Evolutionary conservation across 2,329 filamentous ascomycete species (phyloP).

Genomic region (Diplodia corticola): DNA sequence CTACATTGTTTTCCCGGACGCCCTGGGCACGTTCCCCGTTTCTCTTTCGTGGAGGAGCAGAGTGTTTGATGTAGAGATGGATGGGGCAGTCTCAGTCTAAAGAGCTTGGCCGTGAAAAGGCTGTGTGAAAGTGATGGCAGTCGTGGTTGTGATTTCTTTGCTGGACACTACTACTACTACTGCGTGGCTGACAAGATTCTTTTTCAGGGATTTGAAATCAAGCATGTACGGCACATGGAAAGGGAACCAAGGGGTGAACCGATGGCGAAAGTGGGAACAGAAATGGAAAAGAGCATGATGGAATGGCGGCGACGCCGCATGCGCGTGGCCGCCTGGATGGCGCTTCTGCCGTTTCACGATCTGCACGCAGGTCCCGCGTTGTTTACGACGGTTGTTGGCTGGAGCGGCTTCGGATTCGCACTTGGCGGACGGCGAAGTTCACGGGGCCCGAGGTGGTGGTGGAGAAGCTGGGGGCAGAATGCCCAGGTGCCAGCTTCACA

Average conservation of each 20-base stretch:
- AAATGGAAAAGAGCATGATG: background rate
- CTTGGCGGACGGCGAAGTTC: background rate
- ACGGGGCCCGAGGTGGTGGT: background rate
- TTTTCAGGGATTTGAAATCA: background rate
- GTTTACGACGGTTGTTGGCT: background rate
- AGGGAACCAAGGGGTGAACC: background rate
- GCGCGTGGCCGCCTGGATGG: background rate
- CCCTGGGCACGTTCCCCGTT: background rate
- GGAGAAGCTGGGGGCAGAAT: background rate
- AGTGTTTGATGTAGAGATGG: background rate
- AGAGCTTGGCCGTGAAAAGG: background rate
- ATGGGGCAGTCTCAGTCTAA: background rate
- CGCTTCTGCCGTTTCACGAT: background rate
- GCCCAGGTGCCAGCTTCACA: background rate
- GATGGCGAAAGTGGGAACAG: background rate
- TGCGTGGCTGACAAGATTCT: background rate
- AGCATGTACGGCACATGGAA: background rate
- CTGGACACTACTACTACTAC: too few relatives aligned
- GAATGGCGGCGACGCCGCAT: background rate
- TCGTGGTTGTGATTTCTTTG: background rate
- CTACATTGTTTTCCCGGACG: background rate
- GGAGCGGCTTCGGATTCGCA: background rate
- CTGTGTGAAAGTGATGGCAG: background rate
- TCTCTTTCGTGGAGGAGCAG: background rate
- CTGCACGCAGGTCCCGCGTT: background rate